Base-by-base conservation (phyloP, 2,329 filamentous ascomycete genomes). In the Alternaria ventricosa region DNA sequence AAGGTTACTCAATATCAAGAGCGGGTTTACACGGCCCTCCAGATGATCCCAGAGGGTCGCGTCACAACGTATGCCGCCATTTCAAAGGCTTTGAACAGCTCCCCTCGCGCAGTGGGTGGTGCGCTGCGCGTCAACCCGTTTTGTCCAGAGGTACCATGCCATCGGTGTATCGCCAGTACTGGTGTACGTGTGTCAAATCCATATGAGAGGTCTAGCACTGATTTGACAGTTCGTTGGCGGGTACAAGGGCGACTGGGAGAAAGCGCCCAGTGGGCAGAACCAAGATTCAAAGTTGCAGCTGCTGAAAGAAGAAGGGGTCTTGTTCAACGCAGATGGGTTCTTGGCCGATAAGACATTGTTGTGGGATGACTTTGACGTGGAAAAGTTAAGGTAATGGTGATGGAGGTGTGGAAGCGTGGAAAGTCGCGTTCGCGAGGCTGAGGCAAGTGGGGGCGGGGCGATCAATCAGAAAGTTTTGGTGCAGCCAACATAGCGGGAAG, bases 1-100 rank as follows among this genome's bases (percentile, higher is more conserved):
- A 74, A 71, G 63, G 75, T 79, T 53, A 76, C 79, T 18, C 70
- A 71, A 50, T 81, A 76, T 56, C 79, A 81, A 59, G 75, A 78
- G 49, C 80, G 79, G 51, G 85, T 96, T 65, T 95, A 93, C 82
- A 82, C 85, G 2, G 85, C 91, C 5, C 87, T 96, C 4, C 90
- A 90, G 74, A 91, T 93, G 74, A 92, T 97, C 63, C 94, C 94
- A 1, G 79, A 82, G 15, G 93, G 93, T 30, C 84, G 84, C 57
- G 90, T 94, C 74, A 93, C 91, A 0, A 95, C 93, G 0, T 96
- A 97, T 80, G 90, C 87, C 4, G 84, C 90, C 2, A 83, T 97
- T 57, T 88, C 93, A 0, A 84, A 84, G 9, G 86, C 90, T 61
- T 85, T 95, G 15, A 79, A 83, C 11, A 93, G 91, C 22, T 92